Conservation (phyloP, 73 alveolate species). For the Durusdinium trenchii region DNA sequence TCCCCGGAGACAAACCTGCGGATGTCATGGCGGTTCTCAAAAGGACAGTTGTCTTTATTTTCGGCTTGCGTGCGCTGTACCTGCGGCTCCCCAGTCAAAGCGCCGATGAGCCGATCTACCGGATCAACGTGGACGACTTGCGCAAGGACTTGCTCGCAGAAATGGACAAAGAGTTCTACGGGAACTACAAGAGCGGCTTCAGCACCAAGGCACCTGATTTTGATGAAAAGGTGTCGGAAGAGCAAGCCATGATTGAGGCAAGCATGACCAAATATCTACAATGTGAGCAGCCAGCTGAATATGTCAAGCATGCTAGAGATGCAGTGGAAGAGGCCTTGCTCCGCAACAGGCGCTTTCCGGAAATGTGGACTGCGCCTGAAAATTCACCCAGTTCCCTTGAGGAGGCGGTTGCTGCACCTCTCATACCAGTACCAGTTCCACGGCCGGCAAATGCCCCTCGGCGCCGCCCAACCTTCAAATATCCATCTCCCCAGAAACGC, state of each 20-base stretch:
- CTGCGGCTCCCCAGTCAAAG: background rate
- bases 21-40: background rate
- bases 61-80: background rate
- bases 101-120: background rate
- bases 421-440: too few relatives aligned
- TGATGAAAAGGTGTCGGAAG: background rate
- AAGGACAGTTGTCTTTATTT: background rate
- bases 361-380: too few relatives aligned
- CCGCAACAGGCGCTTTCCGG: too few relatives aligned
- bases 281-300: too few relatives aligned
- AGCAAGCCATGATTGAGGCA: background rate
- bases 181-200: background rate
- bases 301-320: too few relatives aligned
- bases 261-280: background rate
- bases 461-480: too few relatives aligned
- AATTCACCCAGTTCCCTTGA: too few relatives aligned
- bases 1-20: background rate
- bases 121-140: background rate
- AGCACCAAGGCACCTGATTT: background rate
- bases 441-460: too few relatives aligned
- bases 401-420: too few relatives aligned
- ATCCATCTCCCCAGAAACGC: too few relatives aligned
- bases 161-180: background rate
- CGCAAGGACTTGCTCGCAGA: conserved; percentile 19
- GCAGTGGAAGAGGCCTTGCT: too few relatives aligned